Percentiles rank a stretch among this genome's conserved stretches.
Evolutionary conservation across 2,329 filamentous ascomycete species (phyloP).

Genomic region (Lachnellula subtilissima): DNA sequence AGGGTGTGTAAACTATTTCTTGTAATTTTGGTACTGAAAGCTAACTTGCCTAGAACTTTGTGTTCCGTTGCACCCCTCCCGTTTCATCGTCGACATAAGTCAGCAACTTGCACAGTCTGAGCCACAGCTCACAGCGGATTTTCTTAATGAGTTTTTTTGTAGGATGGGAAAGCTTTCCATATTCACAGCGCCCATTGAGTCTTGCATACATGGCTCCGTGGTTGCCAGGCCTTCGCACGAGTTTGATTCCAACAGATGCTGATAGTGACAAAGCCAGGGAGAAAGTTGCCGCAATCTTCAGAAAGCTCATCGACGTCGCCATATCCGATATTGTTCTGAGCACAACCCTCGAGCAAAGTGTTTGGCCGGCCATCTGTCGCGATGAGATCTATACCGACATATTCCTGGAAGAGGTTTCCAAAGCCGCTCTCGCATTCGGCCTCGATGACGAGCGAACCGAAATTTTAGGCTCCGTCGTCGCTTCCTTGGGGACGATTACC

Average conservation of each 20-base stretch:
- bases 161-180: constrained; percentile 64
- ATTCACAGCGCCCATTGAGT: constrained; percentile 62
- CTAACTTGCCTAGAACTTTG: constrained; percentile 46
- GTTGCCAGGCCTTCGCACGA: constrained; percentile 57
- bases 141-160: constrained; percentile 69
- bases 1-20: constrained; percentile 40
- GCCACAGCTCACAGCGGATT: constrained; percentile 63
- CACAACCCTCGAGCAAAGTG: constrained; percentile 58
- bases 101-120: constrained; percentile 58
- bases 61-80: constrained; percentile 57
- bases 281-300: constrained; percentile 57
- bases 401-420: constrained; percentile 62
- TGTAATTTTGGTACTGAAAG: neutral
- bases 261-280: constrained; percentile 64
- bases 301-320: constrained; percentile 62
- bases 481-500: constrained; percentile 60
- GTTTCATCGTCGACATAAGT: constrained; percentile 63
- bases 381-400: constrained; percentile 64
- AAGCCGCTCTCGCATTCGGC: constrained; percentile 55
- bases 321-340: constrained; percentile 55
- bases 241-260: constrained; percentile 52
- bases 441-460: constrained; percentile 56
- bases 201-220: constrained; percentile 67
- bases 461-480: constrained; percentile 56
- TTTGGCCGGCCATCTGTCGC: constrained; percentile 60